Evolutionary conservation across 2,329 filamentous ascomycete genomes (phyloP), one percentile per base, ranked within the genome.

Genomic region (Hypoxylon sp.): DNA sequence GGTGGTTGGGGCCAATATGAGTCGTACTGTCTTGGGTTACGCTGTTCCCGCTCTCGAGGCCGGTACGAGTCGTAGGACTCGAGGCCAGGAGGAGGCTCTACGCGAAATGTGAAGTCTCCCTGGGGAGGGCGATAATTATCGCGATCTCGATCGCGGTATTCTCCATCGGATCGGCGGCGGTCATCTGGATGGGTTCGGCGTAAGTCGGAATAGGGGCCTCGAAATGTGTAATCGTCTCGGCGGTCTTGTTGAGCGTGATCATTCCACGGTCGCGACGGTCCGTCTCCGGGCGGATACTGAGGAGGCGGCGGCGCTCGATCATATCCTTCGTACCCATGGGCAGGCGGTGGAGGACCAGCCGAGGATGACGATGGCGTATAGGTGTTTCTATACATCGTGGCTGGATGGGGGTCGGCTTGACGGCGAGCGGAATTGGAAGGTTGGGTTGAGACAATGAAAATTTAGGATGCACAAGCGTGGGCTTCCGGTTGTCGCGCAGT

Each of bases 91-190:
- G 86, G 85, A 52, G 83, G 84, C 9, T 86, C 81, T 42, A 83
- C 76, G 5, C 83, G 83, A 62, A 88, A 89, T 0, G 83, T 85
- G 71, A 89, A 89, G 52, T 87, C 84, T 36, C 84, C 75, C 52
- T 79, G 79, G 9, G 81, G 81, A 5, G 78, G 78, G 0, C 73
- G 76, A 50, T 75, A 76, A 32, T 76, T 71, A 22, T 73, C 66
- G 18, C 64, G 42, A 36, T 70, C 45, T 18, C 55, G 44, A 24
- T 66, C 55, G 22, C 72, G 67, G 32, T 66, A 30, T 42, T 69
- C 66, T 9, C 54, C 56, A 46, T 69, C 58, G 20, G 51, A 16
- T 49, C 62, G 50, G 28, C 50, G 49, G 24, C 58, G 55, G 8
- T 68, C 64, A 12, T 66, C 61, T 8, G 42, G 42, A 28, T 54